A percentile compares a stretch with the other conserved stretches of the same genome.
phyloP scores from a whole-genome alignment of 2,329 filamentous ascomycete species.

The Paraconiothyrium sp. region DNA sequence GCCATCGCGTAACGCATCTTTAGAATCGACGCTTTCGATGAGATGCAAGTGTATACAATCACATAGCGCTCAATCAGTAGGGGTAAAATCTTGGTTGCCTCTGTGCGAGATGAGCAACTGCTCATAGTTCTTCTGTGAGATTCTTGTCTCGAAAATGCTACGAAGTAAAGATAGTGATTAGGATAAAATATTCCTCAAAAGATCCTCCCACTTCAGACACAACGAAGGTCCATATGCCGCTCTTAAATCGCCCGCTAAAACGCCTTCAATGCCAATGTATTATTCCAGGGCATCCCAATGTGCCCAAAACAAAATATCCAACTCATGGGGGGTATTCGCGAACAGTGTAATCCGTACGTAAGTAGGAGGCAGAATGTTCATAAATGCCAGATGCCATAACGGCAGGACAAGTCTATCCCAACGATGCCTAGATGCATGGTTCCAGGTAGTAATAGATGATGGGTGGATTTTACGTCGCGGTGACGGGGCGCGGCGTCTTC shows the following conservation, averaged over 20 bases:
- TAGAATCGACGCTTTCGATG: too few species aligned
- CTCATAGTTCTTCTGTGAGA: too few species aligned
- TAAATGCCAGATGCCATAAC: conserved; percentile 1
- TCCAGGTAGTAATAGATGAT: neutral
- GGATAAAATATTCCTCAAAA: neutral
- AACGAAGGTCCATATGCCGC: neutral
- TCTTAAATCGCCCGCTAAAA: conserved; percentile 1
- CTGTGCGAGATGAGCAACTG: too few species aligned
- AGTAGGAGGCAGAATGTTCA: neutral
- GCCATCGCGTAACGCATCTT: too few species aligned
- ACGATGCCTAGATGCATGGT: neutral
- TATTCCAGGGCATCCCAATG: neutral
- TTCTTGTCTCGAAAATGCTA: too few species aligned
- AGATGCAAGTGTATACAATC: too few species aligned
- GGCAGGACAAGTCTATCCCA: neutral
- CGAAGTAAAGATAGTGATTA: too few species aligned
- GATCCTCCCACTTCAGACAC: neutral
- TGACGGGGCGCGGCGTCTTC: conserved; percentile 11
- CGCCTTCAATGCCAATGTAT: neutral
- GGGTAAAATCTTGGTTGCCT: too few species aligned
- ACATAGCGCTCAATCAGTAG: too few species aligned
- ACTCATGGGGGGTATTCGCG: conserved; percentile 13
- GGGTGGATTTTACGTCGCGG: neutral
- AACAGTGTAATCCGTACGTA: neutral
- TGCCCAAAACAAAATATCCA: neutral